These are phyloP conservation scores for Cryptosporidium ubiquitum DNA, from an alignment of 169 alveolate species.

Conservation along the genomic window DNA sequence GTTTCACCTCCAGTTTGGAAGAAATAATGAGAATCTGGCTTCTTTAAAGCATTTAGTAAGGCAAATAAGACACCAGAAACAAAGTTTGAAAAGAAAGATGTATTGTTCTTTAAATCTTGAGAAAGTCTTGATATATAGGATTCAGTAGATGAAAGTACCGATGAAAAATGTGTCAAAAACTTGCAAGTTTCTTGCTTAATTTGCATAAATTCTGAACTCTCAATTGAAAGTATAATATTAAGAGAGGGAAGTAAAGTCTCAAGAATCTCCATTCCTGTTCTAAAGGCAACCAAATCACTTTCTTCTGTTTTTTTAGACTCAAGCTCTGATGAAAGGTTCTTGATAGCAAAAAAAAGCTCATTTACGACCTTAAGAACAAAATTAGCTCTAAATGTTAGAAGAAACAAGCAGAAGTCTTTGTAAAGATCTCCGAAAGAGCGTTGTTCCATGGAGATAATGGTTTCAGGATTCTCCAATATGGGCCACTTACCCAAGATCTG, in stretches of 20 bases:
- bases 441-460: constrained; percentile 29
- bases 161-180: constrained; percentile 1
- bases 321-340: not conserved
- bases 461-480: constrained; percentile 30
- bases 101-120: not conserved
- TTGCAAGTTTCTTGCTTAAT: constrained; percentile 31
- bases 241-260: constrained; percentile 37
- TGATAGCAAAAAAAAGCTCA: constrained; percentile 28
- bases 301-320: constrained; percentile 1
- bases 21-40: not conserved
- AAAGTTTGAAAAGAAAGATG: not conserved
- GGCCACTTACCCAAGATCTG: constrained; percentile 12
- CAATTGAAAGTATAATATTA: not conserved
- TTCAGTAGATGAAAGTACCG: not conserved
- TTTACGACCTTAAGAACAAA: constrained; percentile 14
- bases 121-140: constrained; percentile 2
- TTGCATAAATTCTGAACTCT: not conserved
- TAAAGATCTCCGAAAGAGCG: constrained; percentile 34
- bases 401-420: constrained; percentile 32
- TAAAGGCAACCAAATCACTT: not conserved
- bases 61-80: constrained; percentile 11
- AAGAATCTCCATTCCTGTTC: constrained; percentile 18
- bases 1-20: constrained; percentile 3
- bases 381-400: constrained; percentile 11
- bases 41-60: constrained; percentile 9